Percentiles rank a stretch among this genome's conserved stretches.
Conservation (phyloP, 2,329 filamentous ascomycete genomes). For the Verticillium isaacii region DNA sequence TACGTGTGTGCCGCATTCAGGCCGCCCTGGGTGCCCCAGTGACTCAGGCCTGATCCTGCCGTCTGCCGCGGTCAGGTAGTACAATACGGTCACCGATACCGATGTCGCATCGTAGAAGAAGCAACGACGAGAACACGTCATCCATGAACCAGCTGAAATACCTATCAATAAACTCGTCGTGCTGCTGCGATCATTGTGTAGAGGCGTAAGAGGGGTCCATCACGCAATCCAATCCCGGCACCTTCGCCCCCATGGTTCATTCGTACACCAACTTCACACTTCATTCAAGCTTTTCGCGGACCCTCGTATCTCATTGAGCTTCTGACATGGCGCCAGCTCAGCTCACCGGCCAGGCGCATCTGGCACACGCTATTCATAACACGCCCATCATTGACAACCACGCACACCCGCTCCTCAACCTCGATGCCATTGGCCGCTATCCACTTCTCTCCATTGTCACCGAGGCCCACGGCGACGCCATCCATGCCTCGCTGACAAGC, state of each 20-base stretch:
- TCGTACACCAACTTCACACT: too few species aligned
- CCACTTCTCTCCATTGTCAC: constrained; percentile 59
- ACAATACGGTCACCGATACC: not conserved
- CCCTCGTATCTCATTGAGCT: not conserved
- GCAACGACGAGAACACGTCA: not conserved
- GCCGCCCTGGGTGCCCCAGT: too few species aligned
- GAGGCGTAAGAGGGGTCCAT: not conserved
- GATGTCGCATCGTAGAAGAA: not conserved
- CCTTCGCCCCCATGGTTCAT: not conserved
- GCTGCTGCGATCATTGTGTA: not conserved
- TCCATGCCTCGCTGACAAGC: constrained; percentile 56
- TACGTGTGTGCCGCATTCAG: too few species aligned
- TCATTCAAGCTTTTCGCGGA: too few species aligned
- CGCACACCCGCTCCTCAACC: constrained; percentile 62
- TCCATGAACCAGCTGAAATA: not conserved
- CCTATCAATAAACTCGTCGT: not conserved
- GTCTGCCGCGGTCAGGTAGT: too few species aligned
- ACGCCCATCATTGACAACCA: constrained; percentile 71
- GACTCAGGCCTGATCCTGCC: too few species aligned
- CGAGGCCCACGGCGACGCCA: constrained; percentile 66
- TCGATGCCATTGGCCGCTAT: constrained; percentile 39
- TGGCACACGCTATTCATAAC: constrained; percentile 37
- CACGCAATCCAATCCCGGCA: not conserved
- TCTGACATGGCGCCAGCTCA: constrained; percentile 1
- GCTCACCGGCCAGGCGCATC: constrained; percentile 14